Evolutionary conservation across 2,329 filamentous ascomycete genomes (phyloP), one percentile per base, ranked within the genome.

Genomic region (Aspergillus carbonarius): DNA sequence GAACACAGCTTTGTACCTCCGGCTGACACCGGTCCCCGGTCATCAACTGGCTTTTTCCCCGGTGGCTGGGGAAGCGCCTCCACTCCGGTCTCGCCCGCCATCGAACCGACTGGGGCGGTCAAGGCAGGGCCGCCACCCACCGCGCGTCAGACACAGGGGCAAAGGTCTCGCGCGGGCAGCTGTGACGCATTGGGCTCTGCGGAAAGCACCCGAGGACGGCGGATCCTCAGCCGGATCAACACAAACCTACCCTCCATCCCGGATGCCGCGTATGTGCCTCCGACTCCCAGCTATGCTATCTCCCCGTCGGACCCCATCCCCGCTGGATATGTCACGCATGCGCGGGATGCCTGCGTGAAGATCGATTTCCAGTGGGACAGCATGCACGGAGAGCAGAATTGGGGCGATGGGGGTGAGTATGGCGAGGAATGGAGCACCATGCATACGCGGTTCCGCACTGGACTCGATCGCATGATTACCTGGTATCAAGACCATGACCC

Each of bases 281-380:
- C 93, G 0, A 83, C 85, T 5, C 93, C 93, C 1, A 85, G 87
- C 15, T 97, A 96, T 74, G 91, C 93, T 1, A 84, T 97, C 9
- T 93, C 91, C 0, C 82, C 84, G 7, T 88, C 88, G 7, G 88
- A 92, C 46, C 87, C 88, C 7, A 97, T 98, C 58, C 95, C 95
- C 0, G 80, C 86, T 2, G 95, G 93, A 2, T 96, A 96, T 71
- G 90, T 96, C 17, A 85, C 91, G 0, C 95, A 99, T 76, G 93
- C 93, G 8, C 86, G 92, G 61, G 92, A 98, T 71, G 86, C 89
- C 12, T 98, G 92, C 70, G 82, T 91, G 5, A 84, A 90, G 52
- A 83, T 97, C n/a, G 95, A 99, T 74, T 96, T 91, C 69, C 90
- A 93, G 67, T 99, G 95, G 93, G 93, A 99, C 70, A 97, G 93